Evolutionary conservation across 2,329 filamentous ascomycete genomes (phyloP), one percentile per base, ranked within the genome.

Genomic region (Botrytis sinoallii): DNA sequence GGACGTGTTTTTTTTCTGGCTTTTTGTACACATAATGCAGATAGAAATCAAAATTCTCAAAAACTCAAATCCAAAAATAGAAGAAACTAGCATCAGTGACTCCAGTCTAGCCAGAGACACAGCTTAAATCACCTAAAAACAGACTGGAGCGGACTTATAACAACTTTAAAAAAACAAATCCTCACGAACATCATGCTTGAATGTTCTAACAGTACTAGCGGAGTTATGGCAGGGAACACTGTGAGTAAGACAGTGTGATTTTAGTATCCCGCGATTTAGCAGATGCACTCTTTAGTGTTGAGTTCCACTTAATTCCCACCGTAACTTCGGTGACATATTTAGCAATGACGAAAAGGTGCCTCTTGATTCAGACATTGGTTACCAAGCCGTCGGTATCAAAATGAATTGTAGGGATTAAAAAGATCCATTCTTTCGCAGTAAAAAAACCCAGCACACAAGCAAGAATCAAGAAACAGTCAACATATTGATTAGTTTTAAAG

Each of bases 201-300:
- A 52, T 9, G n/a, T 25, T 1, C 22, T 12, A n/a, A n/a, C 4
- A 14, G 22, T n/a, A 52, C 22, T 6, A 52, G 48, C 1, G 48
- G 22, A 9, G 14, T 14, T 14, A 4, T n/a, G 1, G 10, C 6
- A 52, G 22, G 1, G 46, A 3, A 25, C 4, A 0, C 10, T 12
- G 9, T 25, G 4, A 14, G 22, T 25, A 4, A 12, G 1, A 10
- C 8, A 52, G 4, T 14, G n/a, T 52, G 22, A 25, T 12, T 52
- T 6, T 1, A 52, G 48, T 52, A 6, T 52, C 4, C 22, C 25
- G 9, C 10, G 6, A 52, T 52, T 52, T 14, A n/a, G 4, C 10
- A 12, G 48, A 25, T 52, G 4, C 22, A 25, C 12, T 6, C 5
- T 52, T 1, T 25, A n/a, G 22, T 52, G 22, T 25, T 52, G 1